Evolutionary conservation across 768 basidiomycete genomes (phyloP).

Genomic region (Lactarius psammicola): DNA sequence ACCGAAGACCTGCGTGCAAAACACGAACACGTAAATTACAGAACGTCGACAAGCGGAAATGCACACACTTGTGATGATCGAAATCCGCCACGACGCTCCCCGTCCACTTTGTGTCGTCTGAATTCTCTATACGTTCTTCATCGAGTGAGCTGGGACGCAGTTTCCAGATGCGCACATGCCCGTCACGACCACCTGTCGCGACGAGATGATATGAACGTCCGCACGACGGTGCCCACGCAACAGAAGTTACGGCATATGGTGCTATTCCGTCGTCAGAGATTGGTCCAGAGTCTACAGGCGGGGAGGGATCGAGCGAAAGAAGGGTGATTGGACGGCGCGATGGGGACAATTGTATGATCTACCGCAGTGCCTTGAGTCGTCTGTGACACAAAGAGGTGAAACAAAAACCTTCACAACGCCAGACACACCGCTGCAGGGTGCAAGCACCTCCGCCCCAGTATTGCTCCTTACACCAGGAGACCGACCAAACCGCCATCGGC

Average conservation of each 20-base stretch:
- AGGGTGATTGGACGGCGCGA: slow-evolving; percentile 66
- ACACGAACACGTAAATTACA: background rate
- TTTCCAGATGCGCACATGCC: slow-evolving; percentile 87
- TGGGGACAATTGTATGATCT: slow-evolving; percentile 75
- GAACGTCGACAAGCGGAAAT: background rate
- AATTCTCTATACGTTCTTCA: slow-evolving; percentile 38
- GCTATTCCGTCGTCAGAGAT: slow-evolving; percentile 39
- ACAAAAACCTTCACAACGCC: slow-evolving; percentile 69
- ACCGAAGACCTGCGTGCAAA: slow-evolving; percentile 56
- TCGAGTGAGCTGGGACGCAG: slow-evolving; percentile 56
- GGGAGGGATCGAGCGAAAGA: slow-evolving; percentile 56
- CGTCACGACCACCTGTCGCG: slow-evolving; percentile 87
- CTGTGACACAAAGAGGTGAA: slow-evolving; percentile 7
- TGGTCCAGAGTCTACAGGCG: slow-evolving; percentile 36
- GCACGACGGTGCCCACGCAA: slow-evolving; percentile 93
- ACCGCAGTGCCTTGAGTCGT: slow-evolving; percentile 16
- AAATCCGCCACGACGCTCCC: slow-evolving; percentile 81
- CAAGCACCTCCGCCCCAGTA: slow-evolving; percentile 95
- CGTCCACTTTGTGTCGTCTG: slow-evolving; percentile 63
- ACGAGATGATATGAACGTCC: slow-evolving; percentile 93
- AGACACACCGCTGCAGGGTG: slow-evolving; percentile 67
- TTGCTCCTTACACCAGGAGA: slow-evolving; percentile 94
- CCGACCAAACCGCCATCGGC: slow-evolving; percentile 90
- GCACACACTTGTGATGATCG: slow-evolving; percentile 71
- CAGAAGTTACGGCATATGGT: slow-evolving; percentile 68